Evolutionary conservation across 2,329 filamentous ascomycete species (phyloP), one percentile per base, ranked within the genome.

Genomic region (Epichloe elymi): DNA sequence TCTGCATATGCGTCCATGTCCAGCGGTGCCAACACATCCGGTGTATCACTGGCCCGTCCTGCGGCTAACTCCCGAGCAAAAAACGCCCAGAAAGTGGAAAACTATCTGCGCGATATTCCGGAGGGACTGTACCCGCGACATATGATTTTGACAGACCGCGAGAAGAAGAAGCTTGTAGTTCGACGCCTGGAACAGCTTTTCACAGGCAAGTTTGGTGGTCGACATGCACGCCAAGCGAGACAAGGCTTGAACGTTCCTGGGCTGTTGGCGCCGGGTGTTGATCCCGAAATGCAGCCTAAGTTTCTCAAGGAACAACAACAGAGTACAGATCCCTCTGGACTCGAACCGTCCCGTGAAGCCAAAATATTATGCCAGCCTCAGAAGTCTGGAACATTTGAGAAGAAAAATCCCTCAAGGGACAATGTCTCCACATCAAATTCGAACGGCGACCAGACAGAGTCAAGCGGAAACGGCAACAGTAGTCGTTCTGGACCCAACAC

Each of bases 111-210:
- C 46, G 83, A 88, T 47, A 88, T 89, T 5, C 85, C 85, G 0
- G 75, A 81, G 55, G 82, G 83, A 0, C 61, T 89, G 0, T 72
- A 87, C 38, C 83, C 85, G 0, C 75, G 76, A 11, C 73, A 76
- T 42, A 70, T 74, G 23, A 63, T 70, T 0, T 79, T 89, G 76
- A 81, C 82, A 0, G 86, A 91, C 14, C 82, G 79, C 56, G 77
- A 85, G 5, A 88, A 80, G 69, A 88, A 87, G 70, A 88, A 83
- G 61, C 61, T 89, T 19, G 83, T 91, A 0, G 88, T 91, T 2
- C 76, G 80, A 50, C 77, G 86, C 2, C 65, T 94, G 5, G 88
- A 94, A 60, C 85, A 90, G 55, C 74, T 94, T 1, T 94, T 93
- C 55, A 88, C 86, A 0, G 88, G 88, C 3, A 86, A 83, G 60